Conservation (phyloP, 148 eudicot species). For the Tetragonia tetragonoides region DNA sequence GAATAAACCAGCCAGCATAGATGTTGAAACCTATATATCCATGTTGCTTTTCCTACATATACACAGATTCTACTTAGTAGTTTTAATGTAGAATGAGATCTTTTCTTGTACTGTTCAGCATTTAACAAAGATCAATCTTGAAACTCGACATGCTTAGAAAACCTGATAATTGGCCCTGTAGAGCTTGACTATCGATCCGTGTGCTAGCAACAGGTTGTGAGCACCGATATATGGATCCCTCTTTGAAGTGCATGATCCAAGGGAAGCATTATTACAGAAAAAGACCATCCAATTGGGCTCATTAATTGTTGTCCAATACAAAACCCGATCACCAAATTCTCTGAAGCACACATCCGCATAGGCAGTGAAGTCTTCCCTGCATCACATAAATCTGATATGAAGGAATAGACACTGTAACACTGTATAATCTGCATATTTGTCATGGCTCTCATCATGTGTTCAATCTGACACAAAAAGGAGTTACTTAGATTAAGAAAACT, state of each 20-base stretch:
- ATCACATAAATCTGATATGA: not conserved
- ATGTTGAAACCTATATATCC: not conserved
- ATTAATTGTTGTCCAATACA: constrained; percentile 64
- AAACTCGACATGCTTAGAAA: no score
- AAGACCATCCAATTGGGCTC: constrained; percentile 50
- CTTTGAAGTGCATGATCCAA: not conserved
- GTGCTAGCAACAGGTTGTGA: not conserved
- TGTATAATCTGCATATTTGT: no score
- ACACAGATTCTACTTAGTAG: no score
- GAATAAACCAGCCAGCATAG: not conserved
- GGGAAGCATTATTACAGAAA: not conserved
- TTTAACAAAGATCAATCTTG: no score
- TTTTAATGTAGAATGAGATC: no score
- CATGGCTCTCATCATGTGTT: no score
- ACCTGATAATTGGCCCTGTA: constrained; percentile 2
- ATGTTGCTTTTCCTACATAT: not conserved
- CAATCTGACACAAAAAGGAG: not conserved
- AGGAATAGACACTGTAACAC: no score
- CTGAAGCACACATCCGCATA: constrained; percentile 53
- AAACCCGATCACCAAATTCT: constrained; percentile 34
- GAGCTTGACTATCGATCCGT: not conserved
- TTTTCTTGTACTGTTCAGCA: no score
- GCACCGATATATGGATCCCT: not conserved
- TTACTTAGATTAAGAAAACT: not conserved
- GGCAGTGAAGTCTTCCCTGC: constrained; percentile 57